Evolutionary conservation across 1,284 basidiomycete species (phyloP), one percentile per base, ranked within the genome.

Genomic region (Stygiomarasmius scandens): DNA sequence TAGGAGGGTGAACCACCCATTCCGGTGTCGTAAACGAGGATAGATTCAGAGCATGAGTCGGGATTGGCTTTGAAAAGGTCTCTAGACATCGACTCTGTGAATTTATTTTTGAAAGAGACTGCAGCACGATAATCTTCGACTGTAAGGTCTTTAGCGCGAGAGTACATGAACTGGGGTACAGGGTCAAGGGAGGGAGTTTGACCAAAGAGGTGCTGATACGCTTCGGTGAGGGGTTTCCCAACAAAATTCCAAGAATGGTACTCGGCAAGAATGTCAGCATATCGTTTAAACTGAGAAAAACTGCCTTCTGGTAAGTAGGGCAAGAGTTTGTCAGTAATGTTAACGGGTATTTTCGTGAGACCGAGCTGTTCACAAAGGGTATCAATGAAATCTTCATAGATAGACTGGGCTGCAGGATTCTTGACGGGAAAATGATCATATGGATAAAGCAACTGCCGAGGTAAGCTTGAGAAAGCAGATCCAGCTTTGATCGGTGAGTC

Each of bases 11-110:
- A 45, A 1, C 71, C 73, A 9, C 71, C 70, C 1, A 69, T 70
- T 4, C 67, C 68, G 6, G 71, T 65, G 36, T 74, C 71, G 52
- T 74, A 74, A 36, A 74, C 68, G 55, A 74, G 68, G 8, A 74
- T 44, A 0, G 71, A 64, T 16, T 74, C 70, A 4, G 71, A 71
- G 45, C 73, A 74, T 4, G 71, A 71, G n/a, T 66, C 61, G 25
- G 49, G 19, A 51, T 72, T 63, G 3, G 63, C 46, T 38, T 66
- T 65, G 58, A 74, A 64, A 3, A 74, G 55, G n/a, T 66, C 53
- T 23, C 61, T 44, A 3, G 61, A 51, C 10, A 74, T 45, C 1
- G 60, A 62, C 9, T 67, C 60, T 4, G 56, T 55, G 52, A 74
- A 74, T 3, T 55, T 46, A 9, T 60, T 59, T 14, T 71, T 70